Evolutionary conservation across 208 protist genomes (phyloP).

Genomic region (Leishmania martiniquensis): DNA sequence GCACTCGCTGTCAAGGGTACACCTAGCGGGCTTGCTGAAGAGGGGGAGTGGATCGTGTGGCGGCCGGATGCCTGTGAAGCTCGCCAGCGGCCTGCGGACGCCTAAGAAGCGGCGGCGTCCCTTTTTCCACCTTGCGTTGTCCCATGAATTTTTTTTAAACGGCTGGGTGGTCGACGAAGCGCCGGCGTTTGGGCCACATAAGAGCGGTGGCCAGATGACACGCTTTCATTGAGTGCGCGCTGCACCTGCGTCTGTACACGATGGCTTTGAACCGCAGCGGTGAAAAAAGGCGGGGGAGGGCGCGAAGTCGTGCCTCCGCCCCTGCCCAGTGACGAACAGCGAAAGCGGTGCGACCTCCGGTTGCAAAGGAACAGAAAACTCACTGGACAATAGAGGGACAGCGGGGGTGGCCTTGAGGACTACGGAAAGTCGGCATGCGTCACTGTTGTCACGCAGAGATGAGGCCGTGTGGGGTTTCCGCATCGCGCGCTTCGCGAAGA

Average conservation of each 20-base stretch:
- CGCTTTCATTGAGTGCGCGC: not conserved
- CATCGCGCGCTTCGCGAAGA: not conserved
- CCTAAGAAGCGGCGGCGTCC: not conserved
- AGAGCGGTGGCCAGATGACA: not conserved
- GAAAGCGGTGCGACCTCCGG: not conserved
- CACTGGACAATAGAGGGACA: not conserved
- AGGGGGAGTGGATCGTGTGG: not conserved
- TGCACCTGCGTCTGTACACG: not conserved
- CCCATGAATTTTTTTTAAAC: conserved; percentile 10
- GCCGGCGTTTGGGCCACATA: not conserved
- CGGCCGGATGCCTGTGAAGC: not conserved
- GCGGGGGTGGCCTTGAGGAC: not conserved
- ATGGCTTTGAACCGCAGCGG: not conserved
- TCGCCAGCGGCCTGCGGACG: not conserved
- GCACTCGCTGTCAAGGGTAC: not conserved
- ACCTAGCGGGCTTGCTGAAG: not conserved
- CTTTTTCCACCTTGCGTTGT: not conserved
- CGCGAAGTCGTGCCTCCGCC: not conserved
- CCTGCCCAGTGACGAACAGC: not conserved
- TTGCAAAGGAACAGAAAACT: too few species aligned
- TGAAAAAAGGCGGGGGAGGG: not conserved
- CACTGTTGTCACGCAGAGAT: not conserved
- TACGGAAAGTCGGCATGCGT: not conserved
- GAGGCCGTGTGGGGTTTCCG: not conserved
- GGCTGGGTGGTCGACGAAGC: not conserved